Base-by-base conservation (phyloP, 2,329 filamentous ascomycete species). In the Aspergillus ruber region DNA sequence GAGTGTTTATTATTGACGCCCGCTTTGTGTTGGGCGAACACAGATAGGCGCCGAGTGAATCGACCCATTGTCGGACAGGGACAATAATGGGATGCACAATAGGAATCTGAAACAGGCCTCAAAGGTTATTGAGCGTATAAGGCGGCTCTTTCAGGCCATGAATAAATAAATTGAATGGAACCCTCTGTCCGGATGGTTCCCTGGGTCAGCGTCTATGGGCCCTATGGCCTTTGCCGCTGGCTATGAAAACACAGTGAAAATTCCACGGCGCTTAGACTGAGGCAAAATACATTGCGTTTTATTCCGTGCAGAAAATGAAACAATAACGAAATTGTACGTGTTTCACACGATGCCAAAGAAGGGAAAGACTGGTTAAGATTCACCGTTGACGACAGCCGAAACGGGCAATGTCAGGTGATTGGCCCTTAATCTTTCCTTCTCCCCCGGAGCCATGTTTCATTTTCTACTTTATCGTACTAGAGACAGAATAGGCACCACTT, bases 81-180 rank as follows among this genome's bases (percentile, higher is more conserved):
- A 43, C 47, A 46, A 55, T 48, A 56, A 56, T 56, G 44, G 10
- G 45, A 44, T 41, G 48, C 45, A 52, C 50, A 54, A 47, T 49
- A 46, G 36, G 18, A 17, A 43, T 29, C 45, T 59, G 56, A 60
- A 60, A 62, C 56, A 46, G 17, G 42, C 23, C 46, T 43, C 51
- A 49, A 35, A 45, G 21, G 35, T 44, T 38, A 47, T 54, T 49
- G 48, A 49, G 45, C 42, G 12, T 29, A 29, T 4, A 29, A 29
- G 25, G 25, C 4, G 25, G 25, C 25, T 29, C 25, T 29, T 29
- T 4, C 25, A 29, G 25, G 25, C 9, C 25, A 9, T 29, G 25
- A 4, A 29, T 29, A 12, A 12, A 29, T 12, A 29, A 10, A 29
- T 4, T 29, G 10, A 29, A 29, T 12, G 2, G 5, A 29, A 29